Percentiles rank a stretch among this genome's conserved stretches.
Evolutionary conservation across 1,284 basidiomycete genomes (phyloP).

Genomic region (Trichosporon inkin): DNA sequence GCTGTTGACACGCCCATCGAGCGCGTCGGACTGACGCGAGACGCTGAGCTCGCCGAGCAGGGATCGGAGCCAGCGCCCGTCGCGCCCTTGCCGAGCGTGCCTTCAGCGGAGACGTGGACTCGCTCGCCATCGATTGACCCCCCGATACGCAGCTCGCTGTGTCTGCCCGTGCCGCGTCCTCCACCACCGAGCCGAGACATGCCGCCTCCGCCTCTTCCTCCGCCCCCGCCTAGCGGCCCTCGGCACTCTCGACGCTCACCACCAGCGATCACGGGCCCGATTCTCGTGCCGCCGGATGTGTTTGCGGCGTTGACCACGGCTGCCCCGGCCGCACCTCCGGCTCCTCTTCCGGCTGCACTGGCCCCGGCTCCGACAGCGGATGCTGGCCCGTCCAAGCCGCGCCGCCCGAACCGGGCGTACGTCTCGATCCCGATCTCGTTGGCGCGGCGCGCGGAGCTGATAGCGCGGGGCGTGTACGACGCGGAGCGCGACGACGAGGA

Average conservation of each 20-base stretch:
- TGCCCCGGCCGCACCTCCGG: neutral
- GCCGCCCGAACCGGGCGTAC: neutral
- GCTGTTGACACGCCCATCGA: neutral
- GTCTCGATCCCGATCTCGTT: constrained; percentile 12
- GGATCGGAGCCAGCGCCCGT: neutral
- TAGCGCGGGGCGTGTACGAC: constrained; percentile 17
- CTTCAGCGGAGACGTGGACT: neutral
- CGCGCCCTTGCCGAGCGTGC: neutral
- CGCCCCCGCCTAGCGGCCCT: no score
- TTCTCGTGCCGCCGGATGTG: neutral
- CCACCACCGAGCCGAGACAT: neutral
- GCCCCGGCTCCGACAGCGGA: neutral
- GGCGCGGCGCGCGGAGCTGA: constrained; percentile 13
- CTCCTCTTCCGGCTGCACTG: neutral
- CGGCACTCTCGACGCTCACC: neutral
- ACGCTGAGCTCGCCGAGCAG: neutral
- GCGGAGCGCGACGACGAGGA: constrained; percentile 13
- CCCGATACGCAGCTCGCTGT: neutral
- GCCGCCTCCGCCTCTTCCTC: neutral
- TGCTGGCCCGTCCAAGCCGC: neutral
- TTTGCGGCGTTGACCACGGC: neutral
- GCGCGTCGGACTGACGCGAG: neutral
- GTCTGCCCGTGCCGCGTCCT: neutral
- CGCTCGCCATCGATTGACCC: neutral
- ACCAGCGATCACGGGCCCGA: neutral